A percentile compares a stretch with the other conserved stretches of the same genome.
These are phyloP conservation scores for Cryptomeria japonica DNA, from an alignment of 75 land plant species.

Conservation along the genomic window DNA sequence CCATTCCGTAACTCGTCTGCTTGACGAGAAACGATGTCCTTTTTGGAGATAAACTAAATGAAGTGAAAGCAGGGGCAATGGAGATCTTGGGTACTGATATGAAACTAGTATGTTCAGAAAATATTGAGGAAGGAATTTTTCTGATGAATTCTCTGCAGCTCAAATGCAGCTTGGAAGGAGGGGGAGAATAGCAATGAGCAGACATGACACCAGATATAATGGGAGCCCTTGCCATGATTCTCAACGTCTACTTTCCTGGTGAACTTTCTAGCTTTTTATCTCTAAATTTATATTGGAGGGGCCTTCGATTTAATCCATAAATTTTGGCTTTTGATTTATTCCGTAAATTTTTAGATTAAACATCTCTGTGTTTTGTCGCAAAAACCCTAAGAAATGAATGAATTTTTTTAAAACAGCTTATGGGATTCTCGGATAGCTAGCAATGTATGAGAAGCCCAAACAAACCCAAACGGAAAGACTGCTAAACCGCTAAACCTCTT, in stretches of 20 bases:
- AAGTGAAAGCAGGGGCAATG: not conserved
- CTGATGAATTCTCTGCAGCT: not conserved
- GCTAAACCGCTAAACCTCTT: no score
- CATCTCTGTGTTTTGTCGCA: no score
- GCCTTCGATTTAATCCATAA: not conserved
- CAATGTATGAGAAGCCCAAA: no score
- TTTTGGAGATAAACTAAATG: not conserved
- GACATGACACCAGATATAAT: not conserved
- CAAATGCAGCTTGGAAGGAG: not conserved
- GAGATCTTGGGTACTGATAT: not conserved
- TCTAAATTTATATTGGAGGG: not conserved
- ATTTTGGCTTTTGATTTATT: no score
- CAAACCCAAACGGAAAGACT: no score
- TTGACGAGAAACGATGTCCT: not conserved
- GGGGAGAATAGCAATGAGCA: not conserved
- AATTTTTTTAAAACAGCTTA: no score
- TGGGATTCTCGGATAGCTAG: no score
- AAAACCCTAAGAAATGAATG: no score
- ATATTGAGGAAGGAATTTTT: not conserved
- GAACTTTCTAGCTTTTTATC: not conserved
- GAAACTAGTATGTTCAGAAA: not conserved
- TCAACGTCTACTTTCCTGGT: not conserved
- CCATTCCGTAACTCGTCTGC: not conserved
- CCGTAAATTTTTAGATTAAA: no score
- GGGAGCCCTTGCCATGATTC: conserved; percentile 5